These are phyloP conservation scores for Globisporangium solare DNA, from an alignment of 352 stramenopile genomes.

Conservation along the genomic window DNA sequence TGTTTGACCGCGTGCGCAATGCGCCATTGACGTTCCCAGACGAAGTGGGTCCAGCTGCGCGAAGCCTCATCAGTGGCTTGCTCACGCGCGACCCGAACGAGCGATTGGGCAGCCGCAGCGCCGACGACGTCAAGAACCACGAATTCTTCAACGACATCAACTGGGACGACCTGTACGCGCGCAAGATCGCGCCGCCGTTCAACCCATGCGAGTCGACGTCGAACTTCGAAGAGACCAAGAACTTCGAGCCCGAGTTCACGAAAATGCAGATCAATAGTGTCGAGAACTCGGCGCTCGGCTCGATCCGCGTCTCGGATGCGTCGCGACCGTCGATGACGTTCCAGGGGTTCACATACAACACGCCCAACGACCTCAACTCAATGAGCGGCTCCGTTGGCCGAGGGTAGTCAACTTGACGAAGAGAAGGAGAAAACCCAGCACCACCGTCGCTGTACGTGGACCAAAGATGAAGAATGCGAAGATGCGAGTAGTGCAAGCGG, in stretches of 20 bases:
- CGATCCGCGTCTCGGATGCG: slow-evolving; percentile 64
- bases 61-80: slow-evolving; percentile 79
- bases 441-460: too few species aligned
- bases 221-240: slow-evolving; percentile 76
- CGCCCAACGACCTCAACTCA: slow-evolving; percentile 73
- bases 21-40: slow-evolving; percentile 87
- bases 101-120: slow-evolving; percentile 68
- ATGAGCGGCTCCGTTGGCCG: slow-evolving; percentile 67
- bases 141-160: slow-evolving; percentile 79
- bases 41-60: slow-evolving; percentile 64
- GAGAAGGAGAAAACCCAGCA: not conserved
- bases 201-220: slow-evolving; percentile 69
- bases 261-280: slow-evolving; percentile 89
- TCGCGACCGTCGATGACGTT: slow-evolving; percentile 86
- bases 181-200: slow-evolving; percentile 80
- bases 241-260: slow-evolving; percentile 90
- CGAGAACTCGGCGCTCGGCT: slow-evolving; percentile 59
- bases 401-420: slow-evolving; percentile 26
- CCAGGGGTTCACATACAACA: slow-evolving; percentile 89
- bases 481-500: too few species aligned
- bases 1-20: slow-evolving; percentile 88
- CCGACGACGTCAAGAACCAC: slow-evolving; percentile 84
- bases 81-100: slow-evolving; percentile 79
- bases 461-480: not conserved
- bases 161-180: slow-evolving; percentile 80